Base-by-base conservation (phyloP, 1,284 basidiomycete genomes). In the Leccinum solheimii region DNA sequence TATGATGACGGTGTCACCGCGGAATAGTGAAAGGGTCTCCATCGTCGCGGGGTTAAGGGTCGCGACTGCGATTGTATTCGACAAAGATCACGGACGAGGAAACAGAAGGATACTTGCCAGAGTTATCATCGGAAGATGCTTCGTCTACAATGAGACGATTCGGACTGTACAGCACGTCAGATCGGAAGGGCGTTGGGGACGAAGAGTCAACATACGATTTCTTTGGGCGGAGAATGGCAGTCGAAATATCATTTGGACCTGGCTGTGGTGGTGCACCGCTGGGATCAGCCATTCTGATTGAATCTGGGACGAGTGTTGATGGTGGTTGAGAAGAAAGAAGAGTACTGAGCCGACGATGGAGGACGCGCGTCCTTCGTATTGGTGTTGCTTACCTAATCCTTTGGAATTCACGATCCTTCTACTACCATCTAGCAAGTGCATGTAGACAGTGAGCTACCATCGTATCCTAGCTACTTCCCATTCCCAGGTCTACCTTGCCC, bases 141-240 rank as follows among this genome's bases (percentile, higher is more conserved):
- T 98, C 95, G 72, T 97, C 95, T 65, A 97, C 94, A 72, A 97
- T 90, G 65, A 98, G 84, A 73, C 95, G 92, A 82, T 97, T 97
- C 50, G 95, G 95, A 32, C 95, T 97, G 69, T 6, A 67, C 57
- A 56, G 49, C 32, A 58, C 43, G 64, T 68, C 57, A 64, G 60
- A 64, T 67, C 52, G 45, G 11, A 36, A 62, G 19, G 53, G 53
- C 53, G 30, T 19, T 19, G 60, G 5, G 36, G 27, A 10, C 21
- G 21, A 49, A 62, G 54, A 49, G 21, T 45, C 36, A 51, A 86
- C 94, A 70, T 75, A 97, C 95, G 93, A 95, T 83, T 96, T 96
- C 91, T 97, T 98, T 67, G 90, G 90, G 66, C 95, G 83, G 64
- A 98, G 82, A 75, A 98, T 97, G 54, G 95, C 95, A 34, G 95